These are phyloP conservation scores for Hypomontagnella monticulosa DNA, from an alignment of 495 filamentous ascomycete genomes.

Conservation along the genomic window DNA sequence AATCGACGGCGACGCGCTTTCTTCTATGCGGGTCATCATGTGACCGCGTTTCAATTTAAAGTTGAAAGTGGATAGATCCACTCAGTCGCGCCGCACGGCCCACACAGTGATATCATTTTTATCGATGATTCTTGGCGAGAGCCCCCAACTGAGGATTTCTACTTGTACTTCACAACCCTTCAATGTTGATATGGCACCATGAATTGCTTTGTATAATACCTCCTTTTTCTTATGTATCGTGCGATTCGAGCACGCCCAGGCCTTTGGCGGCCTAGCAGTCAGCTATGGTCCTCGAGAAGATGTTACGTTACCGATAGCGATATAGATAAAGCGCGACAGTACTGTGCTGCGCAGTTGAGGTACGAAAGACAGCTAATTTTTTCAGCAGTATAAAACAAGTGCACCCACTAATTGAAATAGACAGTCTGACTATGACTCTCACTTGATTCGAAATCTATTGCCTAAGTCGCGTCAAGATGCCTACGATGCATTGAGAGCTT, in stretches of 20 bases:
- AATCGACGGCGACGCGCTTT: slow-evolving; percentile 37
- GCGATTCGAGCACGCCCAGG: slow-evolving; percentile 33
- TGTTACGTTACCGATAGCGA: slow-evolving; percentile 49
- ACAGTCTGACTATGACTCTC: slow-evolving; percentile 86
- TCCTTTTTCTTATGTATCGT: slow-evolving; percentile 41
- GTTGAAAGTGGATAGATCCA: slow-evolving; percentile 2
- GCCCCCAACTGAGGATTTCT: background rate
- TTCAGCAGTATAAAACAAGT: too few species aligned
- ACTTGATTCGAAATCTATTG: slow-evolving; percentile 85
- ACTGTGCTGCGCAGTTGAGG: slow-evolving; percentile 59
- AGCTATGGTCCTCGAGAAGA: slow-evolving; percentile 30
- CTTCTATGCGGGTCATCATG: slow-evolving; percentile 32
- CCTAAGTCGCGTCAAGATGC: slow-evolving; percentile 75
- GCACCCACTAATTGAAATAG: slow-evolving; percentile 54
- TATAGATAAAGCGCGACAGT: slow-evolving; percentile 57
- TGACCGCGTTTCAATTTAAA: slow-evolving; percentile 39
- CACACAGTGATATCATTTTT: slow-evolving; percentile 33
- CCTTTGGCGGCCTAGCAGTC: slow-evolving; percentile 33
- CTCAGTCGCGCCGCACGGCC: slow-evolving; percentile 1
- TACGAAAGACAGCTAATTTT: slow-evolving; percentile 14
- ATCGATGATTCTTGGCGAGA: background rate
- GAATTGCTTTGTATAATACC: slow-evolving; percentile 28
- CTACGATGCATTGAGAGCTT: slow-evolving; percentile 88
- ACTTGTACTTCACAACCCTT: too few species aligned
- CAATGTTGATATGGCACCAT: slow-evolving; percentile 20